Evolutionary conservation across 208 protist species (phyloP).

Genomic region (Crithidia bombi): DNA sequence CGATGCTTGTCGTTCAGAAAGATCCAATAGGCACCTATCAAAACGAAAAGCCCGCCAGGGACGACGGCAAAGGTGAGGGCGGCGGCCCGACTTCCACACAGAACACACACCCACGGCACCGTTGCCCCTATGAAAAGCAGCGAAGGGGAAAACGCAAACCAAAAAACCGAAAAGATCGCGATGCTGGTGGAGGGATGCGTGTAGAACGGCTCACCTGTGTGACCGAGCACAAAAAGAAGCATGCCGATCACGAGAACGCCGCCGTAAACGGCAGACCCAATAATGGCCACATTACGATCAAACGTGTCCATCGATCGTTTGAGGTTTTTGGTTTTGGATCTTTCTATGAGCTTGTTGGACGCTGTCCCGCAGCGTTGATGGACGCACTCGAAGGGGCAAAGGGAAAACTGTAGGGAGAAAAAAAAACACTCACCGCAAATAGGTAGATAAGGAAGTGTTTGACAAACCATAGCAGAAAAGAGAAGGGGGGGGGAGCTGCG

Average conservation of each 20-base stretch:
- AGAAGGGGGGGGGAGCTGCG: too few relatives aligned
- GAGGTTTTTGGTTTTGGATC: background rate
- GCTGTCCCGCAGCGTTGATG: background rate
- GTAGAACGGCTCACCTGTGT: conserved; percentile 31
- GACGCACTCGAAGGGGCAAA: conserved; percentile 4
- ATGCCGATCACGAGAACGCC: conserved; percentile 41
- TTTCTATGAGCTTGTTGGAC: background rate
- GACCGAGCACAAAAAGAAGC: conserved; percentile 39
- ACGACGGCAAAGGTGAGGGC: conserved; percentile 49
- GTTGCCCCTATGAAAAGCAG: conserved; percentile 50
- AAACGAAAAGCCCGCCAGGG: conserved; percentile 48
- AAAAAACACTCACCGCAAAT: too few relatives aligned
- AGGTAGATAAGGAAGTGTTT: too few relatives aligned
- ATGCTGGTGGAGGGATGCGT: conserved; percentile 22
- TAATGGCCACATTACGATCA: conserved; percentile 56
- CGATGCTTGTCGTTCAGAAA: conserved; percentile 19
- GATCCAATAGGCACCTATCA: conserved; percentile 38
- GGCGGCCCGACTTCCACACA: conserved; percentile 38
- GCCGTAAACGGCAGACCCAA: conserved; percentile 54
- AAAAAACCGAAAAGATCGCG: conserved; percentile 50
- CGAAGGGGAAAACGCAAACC: conserved; percentile 52
- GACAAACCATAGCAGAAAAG: too few relatives aligned
- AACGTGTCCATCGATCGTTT: conserved; percentile 22
- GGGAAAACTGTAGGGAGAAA: conserved; percentile 11
- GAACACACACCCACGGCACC: conserved; percentile 55